Base-by-base conservation (phyloP, 176 grass and related monocot species). In the Pontederia paniculata region DNA sequence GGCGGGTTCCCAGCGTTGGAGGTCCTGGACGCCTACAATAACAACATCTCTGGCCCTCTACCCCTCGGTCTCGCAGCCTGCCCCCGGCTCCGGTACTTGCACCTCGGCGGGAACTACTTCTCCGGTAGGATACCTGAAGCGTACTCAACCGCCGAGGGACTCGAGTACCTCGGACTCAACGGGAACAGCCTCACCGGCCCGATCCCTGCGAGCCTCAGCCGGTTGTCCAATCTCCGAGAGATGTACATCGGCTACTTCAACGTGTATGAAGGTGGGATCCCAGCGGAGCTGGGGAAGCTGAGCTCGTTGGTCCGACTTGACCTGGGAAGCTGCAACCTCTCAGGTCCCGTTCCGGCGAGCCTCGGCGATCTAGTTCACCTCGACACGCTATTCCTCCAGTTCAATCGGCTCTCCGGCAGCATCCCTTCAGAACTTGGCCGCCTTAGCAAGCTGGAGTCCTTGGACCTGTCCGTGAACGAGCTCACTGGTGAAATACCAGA, bases 81-180 rank as follows among this genome's bases (percentile, higher is more conserved):
- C 47, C 56, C 60, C 0, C 42, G 19, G 2, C 78, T 97, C 9
- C 71, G 80, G 0, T 73, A 88, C 74, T 71, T 97, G 69, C 77
- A 88, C 45, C 77, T 97, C 2, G 86, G 93, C n/a, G 93, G 93
- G 0, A 97, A 97, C 72, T 97, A 69, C 74, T 97, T 97, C 77
- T 45, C 72, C 10, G 86, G 86, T 16, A 16, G 41, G 12, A 97
- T 97, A n/a, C 93, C 86, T 4, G 44, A 62, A 9, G 3, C 12
- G 23, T 97, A 82, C 63, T 72, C 55, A 46, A 68, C 76, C 12
- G 65, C 90, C 20, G 19, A 63, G 0, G 15, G 18, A 0, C 91
- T 97, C 43, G 61, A 77, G 42, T 97, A 84, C 66, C 93, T 97
- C 0, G 86, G 80, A 19, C 81, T 97, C 74, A 97, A 91, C 70